Base-by-base conservation (phyloP, 768 basidiomycete genomes). In the Pisolithus marmoratus region DNA sequence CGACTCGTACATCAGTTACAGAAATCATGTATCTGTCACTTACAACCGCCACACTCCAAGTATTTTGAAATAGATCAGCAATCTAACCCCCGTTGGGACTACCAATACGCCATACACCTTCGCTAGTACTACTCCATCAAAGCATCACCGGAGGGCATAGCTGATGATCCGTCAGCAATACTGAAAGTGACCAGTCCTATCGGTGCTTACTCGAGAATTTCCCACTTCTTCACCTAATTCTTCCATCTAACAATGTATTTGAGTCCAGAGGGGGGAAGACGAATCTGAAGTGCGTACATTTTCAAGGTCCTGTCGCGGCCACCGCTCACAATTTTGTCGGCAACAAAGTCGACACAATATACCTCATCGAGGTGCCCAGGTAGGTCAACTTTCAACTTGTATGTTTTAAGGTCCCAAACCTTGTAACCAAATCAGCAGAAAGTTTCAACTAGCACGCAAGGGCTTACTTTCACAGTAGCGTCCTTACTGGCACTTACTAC, bases 321-420 rank as follows among this genome's bases (percentile, higher is more conserved):
- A n/a, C 94, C 95, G 63, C 92, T 95, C 57, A 96, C 93, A n/a
- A 97, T 81, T 68, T 99, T 99, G 72, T 99, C 95, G 1, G 94
- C 94, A 2, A 99, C 94, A 64, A 96, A 99, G 69, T 98, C 95
- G 15, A 99, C 95, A 62, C 95, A 97, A 71, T 97, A 98, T 34
- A 99, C 94, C 67, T 99, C 95, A 59, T 99, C 95, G 1, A 88
- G 90, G 65, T 99, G 95, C 19, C 95, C 95, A 0, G 94, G 92
- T 17, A 99, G 81, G 67, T 99, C 95, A 7, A 80, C 83, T 63
- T 91, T 89, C 55, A 99, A 83, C 71, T 99, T 98, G 69, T 90
- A 92, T 6, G 93, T 97, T 67, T 91, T 94, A 50, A 98, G 75
- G 67, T 96, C 91, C 95, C 95, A 98, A 22, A 97, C 84, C 93